Evolutionary conservation across 2,329 filamentous ascomycete genomes (phyloP), one percentile per base, ranked within the genome.

Genomic region (Penicillium sp.): DNA sequence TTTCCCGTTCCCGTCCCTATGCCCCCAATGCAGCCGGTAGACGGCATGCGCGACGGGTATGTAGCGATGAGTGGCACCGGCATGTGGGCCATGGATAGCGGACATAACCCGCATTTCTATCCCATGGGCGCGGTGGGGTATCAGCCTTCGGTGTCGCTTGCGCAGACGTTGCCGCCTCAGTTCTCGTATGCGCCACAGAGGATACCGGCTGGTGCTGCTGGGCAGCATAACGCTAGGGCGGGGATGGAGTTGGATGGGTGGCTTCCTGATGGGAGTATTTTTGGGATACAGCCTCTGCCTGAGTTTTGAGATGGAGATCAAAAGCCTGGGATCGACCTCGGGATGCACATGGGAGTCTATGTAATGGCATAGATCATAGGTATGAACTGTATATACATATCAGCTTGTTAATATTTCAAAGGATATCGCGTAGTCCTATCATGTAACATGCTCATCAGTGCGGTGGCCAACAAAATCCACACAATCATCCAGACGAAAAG

Each of bases 181-280:
- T 69, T 63, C 50, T 55, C 51, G 30, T 69, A 64, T 53, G 62
- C 63, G 25, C 53, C 61, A 25, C 61, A 67, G 38, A 53, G 58
- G 38, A 57, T 63, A 14, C 57, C 60, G 19, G 54, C 52, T 19
- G 36, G 25, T 30, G 35, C 35, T 49, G 36, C 65, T 56, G 40
- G 58, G 51, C 48, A 43, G 19, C 37, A 50, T n/a, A 53, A 60
- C 31, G 47, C 58, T 14, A 59, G 59, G n/a, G 58, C 60, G 25
- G 62, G 66, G 19, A 67, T 70, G 64, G 68, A 70, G 45, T 36
- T 69, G 28, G 68, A 71, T 48, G 67, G 67, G 1, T 71, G 68
- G 68, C 55, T 69, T 47, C 64, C 68, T 5, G 66, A 68, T 43
- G 65, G 67, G 17, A 69, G 63, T 53, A 61, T 70, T 19, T 68